Evolutionary conservation across 2,329 filamentous ascomycete species (phyloP).

Genomic region (Stagonosporopsis cucurbitacearum): DNA sequence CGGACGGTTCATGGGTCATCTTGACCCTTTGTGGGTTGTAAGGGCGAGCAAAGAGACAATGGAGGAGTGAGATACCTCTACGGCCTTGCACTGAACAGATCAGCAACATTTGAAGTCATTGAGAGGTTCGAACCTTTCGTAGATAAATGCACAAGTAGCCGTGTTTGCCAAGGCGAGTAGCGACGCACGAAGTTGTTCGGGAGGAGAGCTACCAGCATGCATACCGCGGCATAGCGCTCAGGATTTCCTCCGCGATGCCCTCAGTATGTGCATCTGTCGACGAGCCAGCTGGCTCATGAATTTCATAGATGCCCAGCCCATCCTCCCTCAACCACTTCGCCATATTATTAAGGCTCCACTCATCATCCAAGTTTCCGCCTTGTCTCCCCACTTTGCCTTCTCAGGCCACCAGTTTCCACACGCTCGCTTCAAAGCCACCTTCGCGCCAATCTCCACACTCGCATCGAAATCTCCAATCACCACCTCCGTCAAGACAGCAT

Average conservation of each 20-base stretch:
- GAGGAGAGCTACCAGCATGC: background rate
- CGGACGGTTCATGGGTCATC: constrained; percentile 21
- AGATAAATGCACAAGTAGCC: too few relatives aligned
- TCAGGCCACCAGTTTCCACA: constrained; percentile 1
- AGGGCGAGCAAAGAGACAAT: constrained; percentile 24
- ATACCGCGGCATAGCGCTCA: background rate
- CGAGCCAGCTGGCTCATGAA: background rate
- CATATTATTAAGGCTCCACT: constrained; percentile 8
- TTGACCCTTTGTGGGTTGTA: constrained; percentile 40
- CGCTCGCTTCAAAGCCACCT: constrained; percentile 5
- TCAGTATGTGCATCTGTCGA: background rate
- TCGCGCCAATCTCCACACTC: background rate
- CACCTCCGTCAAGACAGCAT: constrained; percentile 3
- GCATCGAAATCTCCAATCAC: constrained; percentile 14
- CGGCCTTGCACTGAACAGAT: background rate
- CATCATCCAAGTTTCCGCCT: constrained; percentile 2
- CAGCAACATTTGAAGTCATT: background rate
- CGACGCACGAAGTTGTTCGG: too few relatives aligned
- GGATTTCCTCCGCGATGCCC: background rate
- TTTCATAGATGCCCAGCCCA: background rate
- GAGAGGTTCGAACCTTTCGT: background rate
- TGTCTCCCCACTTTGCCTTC: background rate
- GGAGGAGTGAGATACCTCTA: background rate
- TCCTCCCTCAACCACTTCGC: constrained; percentile 2
- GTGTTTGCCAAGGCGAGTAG: background rate